These are phyloP conservation scores for Sicyos baderoa DNA, from an alignment of 306 rosid species.

Conservation along the genomic window DNA sequence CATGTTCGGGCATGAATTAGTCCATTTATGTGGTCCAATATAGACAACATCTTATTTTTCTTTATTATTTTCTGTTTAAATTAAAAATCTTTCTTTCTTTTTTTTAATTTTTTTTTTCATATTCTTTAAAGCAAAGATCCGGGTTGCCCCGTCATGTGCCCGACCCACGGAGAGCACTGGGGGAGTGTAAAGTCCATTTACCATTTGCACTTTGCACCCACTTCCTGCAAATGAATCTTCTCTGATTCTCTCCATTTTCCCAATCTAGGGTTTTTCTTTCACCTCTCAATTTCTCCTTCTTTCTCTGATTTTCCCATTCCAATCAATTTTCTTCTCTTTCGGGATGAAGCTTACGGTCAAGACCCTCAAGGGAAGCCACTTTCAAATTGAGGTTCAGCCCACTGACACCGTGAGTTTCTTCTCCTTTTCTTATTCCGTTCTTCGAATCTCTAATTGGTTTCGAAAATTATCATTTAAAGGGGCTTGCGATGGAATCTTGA, in stretches of 20 bases:
- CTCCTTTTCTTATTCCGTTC: background rate
- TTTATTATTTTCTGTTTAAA: no score
- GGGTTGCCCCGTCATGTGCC: conserved; percentile 10
- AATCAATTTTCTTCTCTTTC: background rate
- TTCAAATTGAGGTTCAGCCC: conserved; percentile 79
- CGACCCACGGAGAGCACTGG: conserved; percentile 14
- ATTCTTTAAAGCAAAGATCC: no score
- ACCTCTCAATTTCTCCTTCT: background rate
- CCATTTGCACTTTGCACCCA: conserved; percentile 1
- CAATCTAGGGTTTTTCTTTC: conserved; percentile 15
- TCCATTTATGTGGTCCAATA: no score
- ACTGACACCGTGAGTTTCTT: conserved; percentile 59
- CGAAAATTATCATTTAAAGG: background rate
- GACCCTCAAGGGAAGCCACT: conserved; percentile 90
- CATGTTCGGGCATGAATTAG: no score
- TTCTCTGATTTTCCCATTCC: background rate
- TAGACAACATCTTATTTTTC: no score
- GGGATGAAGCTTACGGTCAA: conserved; percentile 87
- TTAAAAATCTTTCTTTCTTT: no score
- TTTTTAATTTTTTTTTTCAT: no score
- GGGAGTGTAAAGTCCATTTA: conserved; percentile 18
- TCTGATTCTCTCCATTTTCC: background rate
- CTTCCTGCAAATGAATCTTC: conserved; percentile 9
- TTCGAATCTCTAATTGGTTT: background rate
- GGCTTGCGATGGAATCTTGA: background rate